Evolutionary conservation across 129 eudicot genomes (phyloP).

Genomic region (Helichrysum umbraculigerum): DNA sequence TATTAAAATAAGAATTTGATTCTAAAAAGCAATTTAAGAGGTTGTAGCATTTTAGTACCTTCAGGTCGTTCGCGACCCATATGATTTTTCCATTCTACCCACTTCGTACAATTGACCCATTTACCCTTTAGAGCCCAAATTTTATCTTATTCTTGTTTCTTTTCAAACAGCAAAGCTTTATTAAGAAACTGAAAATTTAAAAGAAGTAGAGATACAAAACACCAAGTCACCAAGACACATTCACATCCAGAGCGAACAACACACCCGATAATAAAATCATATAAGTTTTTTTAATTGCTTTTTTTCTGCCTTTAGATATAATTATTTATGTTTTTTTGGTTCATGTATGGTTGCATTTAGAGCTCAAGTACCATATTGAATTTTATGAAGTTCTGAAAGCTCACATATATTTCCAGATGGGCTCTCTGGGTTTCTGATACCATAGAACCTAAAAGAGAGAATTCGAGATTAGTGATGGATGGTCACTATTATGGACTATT

Average conservation of each 20-base stretch:
- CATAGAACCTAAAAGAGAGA: neutral
- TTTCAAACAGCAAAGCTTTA: neutral
- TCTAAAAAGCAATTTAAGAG: neutral
- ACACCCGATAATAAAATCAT: no score
- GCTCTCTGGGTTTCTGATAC: neutral
- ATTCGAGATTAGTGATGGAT: neutral
- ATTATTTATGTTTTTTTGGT: no score
- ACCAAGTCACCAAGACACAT: neutral
- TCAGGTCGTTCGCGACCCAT: neutral
- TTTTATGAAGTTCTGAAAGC: neutral
- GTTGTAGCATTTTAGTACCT: neutral
- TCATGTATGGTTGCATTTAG: no score
- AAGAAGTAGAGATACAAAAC: neutral
- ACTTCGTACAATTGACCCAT: neutral
- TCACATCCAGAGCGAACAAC: neutral
- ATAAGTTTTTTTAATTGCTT: neutral
- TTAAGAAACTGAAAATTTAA: neutral
- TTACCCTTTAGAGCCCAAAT: neutral
- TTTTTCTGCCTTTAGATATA: neutral
- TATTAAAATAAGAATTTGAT: neutral
- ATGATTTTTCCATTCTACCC: neutral
- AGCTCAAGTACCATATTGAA: no score
- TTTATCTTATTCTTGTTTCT: neutral
- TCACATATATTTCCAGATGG: neutral
- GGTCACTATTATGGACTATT: slow-evolving; percentile 5